Evolutionary conservation across 2,329 filamentous ascomycete species (phyloP), one percentile per base, ranked within the genome.

Genomic region (Arthrobotrys iridis): DNA sequence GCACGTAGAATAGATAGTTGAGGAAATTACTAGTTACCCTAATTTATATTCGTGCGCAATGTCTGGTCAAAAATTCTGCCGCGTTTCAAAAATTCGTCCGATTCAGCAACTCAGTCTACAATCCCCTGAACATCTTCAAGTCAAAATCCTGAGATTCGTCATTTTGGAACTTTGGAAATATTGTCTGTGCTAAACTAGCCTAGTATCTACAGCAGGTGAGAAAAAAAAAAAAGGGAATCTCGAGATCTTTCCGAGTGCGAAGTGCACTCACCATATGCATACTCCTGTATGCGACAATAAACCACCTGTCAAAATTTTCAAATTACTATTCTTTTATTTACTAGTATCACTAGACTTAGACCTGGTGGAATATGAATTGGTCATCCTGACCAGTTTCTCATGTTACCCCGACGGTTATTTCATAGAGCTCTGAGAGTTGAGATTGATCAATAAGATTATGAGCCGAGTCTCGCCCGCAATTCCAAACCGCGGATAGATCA

Each of bases 11-110:
- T 33, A 33, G 28, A 33, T 10, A 33, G 4, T 33, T 33, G 4
- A 33, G 10, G 28, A 4, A 33, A 33, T 33, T 33, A 4, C n/a
- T n/a, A n/a, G n/a, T n/a, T n/a, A n/a, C n/a, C n/a, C n/a, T n/a
- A n/a, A n/a, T 33, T 33, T 10, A 35, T 55, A 35, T 20, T 2
- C n/a, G n/a, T 55, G 28, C 28, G 37, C 30, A 11, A 55, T 22
- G 30, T 33, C 15, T 7, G 22, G 22, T 40, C 30, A 43, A 64
- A 50, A 20, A 37, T 18, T n/a, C 26, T 64, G 18, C 59, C 59
- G 59, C 30, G 59, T 64, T 64, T 64, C 59, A 52, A 40, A 28
- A 15, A 15, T 35, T 55, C 48, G 48, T 37, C 28, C 37, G 37
- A 37, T 11, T 22, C 28, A 35, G 37, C 37, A 55, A 37, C n/a